Evolutionary conservation across 192 early-diverging fungal species (phyloP), one percentile per base, ranked within the genome.

Genomic region (Coemansia erecta): DNA sequence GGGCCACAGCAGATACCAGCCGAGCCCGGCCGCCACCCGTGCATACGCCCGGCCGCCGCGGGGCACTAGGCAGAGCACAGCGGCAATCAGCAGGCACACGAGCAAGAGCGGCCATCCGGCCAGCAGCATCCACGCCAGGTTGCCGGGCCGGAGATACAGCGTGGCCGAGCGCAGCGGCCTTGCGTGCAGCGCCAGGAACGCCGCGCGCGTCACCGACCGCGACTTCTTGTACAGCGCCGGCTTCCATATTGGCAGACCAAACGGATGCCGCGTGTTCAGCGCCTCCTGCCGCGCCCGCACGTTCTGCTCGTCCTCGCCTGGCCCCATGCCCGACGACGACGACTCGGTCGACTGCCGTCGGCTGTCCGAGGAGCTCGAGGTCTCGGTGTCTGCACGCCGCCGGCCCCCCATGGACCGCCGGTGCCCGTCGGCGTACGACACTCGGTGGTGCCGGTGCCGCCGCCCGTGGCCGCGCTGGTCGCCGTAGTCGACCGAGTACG

Each of bases 201-300:
- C 92, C 4, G 85, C 84, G 4, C 85, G 84, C 35, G 89, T 87
- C 35, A 95, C 90, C 14, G 90, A 89, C 13, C 96, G 89, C 10
- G 86, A 83, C 68, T 98, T 98, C 53, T 92, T 91, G 83, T 96
- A 98, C n/a, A 98, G 82, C 11, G 94, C 93, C 21, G 93, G 93
- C 73, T 98, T 98, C 96, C 96, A 98, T 21, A 98, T 82, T 31
- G 89, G 90, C 45, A 98, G 68, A 31, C 96, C 96, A 65, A 98
- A 98, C 17, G 94, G 94, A 79, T 96, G 93, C 7, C 81, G 76
- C 24, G 81, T 84, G 68, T 93, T 93, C 58, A 93, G 84, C 17
- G 85, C 86, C 84, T 91, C 72, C 54, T 81, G 79, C 37, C 77
- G 72, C 17, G 72, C 75, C 3, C 70, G 63, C 28, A 80, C 75